Percentiles rank a stretch among this genome's conserved stretches.
Evolutionary conservation across 805 yeast species (phyloP).

Genomic region (Saccharomyces mikatae): DNA sequence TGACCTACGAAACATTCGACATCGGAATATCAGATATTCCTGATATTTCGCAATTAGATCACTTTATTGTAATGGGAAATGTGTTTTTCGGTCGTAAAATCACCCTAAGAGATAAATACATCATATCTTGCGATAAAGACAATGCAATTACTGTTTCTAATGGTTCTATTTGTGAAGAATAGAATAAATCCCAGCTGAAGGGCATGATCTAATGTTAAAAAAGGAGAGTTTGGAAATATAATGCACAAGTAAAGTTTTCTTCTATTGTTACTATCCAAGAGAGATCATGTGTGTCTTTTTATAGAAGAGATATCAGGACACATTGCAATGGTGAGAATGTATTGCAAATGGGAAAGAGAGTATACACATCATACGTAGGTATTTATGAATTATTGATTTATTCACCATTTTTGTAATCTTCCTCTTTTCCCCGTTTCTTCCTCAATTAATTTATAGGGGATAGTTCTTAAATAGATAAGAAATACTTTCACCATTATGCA

Average conservation of each 20-base stretch:
- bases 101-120: slow-evolving; percentile 91
- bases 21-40: slow-evolving; percentile 69
- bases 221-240: not conserved
- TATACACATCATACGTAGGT: not conserved
- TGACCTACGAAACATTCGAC: not conserved
- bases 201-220: slow-evolving; percentile 52
- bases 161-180: slow-evolving; percentile 84
- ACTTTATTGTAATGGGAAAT: slow-evolving; percentile 94
- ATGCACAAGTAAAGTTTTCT: not conserved
- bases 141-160: slow-evolving; percentile 95
- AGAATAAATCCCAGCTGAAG: slow-evolving; percentile 55
- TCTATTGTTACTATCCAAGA: not conserved
- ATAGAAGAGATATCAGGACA: not conserved
- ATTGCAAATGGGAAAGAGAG: not conserved
- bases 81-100: slow-evolving; percentile 86
- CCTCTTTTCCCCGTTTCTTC: not conserved
- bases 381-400: not conserved
- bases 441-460: slow-evolving; percentile 16
- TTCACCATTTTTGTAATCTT: not conserved
- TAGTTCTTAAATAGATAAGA: slow-evolving; percentile 56
- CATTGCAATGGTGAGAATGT: not conserved
- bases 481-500: slow-evolving; percentile 82
- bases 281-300: not conserved
- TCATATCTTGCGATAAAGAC: slow-evolving; percentile 94
- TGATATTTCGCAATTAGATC: slow-evolving; percentile 90